Conservation (phyloP, 192 early-diverging fungal species). For the Mortierella hygrophila region DNA sequence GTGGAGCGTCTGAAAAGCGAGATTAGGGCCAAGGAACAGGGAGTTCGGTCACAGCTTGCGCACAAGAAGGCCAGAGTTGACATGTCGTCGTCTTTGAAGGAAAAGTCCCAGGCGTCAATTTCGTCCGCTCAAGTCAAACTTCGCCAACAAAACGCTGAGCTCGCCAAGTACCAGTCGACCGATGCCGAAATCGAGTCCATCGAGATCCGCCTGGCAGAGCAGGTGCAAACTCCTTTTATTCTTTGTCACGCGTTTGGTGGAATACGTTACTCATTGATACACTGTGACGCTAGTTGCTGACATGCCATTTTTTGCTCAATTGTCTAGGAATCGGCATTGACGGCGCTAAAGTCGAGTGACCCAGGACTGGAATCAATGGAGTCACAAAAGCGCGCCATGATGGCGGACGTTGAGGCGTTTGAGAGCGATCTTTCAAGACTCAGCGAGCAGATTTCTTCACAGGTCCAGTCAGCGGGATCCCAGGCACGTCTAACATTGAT, state of each 20-base stretch:
- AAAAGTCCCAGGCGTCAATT: conserved; percentile 23
- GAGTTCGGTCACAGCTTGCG: conserved; percentile 22
- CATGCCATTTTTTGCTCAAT: not conserved
- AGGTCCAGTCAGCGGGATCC: conserved; percentile 33
- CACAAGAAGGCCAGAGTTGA: conserved; percentile 35
- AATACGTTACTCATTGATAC: not conserved
- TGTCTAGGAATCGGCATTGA: conserved; percentile 25
- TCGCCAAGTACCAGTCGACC: conserved; percentile 21
- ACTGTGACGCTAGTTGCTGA: not conserved
- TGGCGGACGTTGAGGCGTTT: conserved; percentile 31
- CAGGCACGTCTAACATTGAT: conserved; percentile 39
- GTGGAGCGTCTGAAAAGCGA: conserved; percentile 34
- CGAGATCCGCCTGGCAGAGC: conserved; percentile 16
- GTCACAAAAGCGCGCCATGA: conserved; percentile 19
- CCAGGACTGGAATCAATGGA: conserved; percentile 31
- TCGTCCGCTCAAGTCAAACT: conserved; percentile 35
- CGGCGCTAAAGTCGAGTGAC: conserved; percentile 15
- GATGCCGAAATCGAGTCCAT: conserved; percentile 21
- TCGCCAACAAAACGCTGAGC: conserved; percentile 19
- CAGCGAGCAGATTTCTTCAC: conserved; percentile 35
- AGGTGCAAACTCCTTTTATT: conserved; percentile 12
- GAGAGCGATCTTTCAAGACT: conserved; percentile 37
- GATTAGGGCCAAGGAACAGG: conserved; percentile 28
- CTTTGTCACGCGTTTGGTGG: not conserved
- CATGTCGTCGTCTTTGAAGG: conserved; percentile 29